Evolutionary conservation across 306 rosid species (phyloP).

Genomic region (Prunus mira): DNA sequence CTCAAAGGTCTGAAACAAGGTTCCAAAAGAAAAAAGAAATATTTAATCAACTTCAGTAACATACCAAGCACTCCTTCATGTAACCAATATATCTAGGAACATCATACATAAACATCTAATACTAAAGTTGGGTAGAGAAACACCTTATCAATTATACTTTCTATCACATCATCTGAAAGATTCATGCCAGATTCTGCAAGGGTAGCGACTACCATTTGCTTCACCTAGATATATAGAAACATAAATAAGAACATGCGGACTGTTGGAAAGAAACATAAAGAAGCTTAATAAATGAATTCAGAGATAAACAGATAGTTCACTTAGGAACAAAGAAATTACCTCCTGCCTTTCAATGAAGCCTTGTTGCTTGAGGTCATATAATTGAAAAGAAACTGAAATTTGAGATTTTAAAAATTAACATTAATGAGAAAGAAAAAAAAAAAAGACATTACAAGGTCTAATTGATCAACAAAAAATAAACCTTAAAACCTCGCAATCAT

Average conservation of each 20-base stretch:
- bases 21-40: neutral
- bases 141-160: slow-evolving; percentile 98
- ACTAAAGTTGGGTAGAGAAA: slow-evolving; percentile 6
- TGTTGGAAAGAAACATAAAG: slow-evolving; percentile 4
- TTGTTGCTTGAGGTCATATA: slow-evolving; percentile 98
- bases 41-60: neutral
- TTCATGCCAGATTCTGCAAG: slow-evolving; percentile 99
- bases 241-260: slow-evolving; percentile 7
- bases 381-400: slow-evolving; percentile 90
- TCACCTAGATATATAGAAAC: slow-evolving; percentile 53
- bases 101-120: neutral
- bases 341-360: slow-evolving; percentile 97
- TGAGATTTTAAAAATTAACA: slow-evolving; percentile 9
- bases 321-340: slow-evolving; percentile 42
- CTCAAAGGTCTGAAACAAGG: slow-evolving; percentile 73
- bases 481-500: neutral
- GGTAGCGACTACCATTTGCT: slow-evolving; percentile 99
- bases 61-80: neutral
- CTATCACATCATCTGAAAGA: slow-evolving; percentile 92
- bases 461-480: neutral
- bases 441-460: neutral
- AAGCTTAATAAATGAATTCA: neutral
- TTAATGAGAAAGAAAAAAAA: neutral
- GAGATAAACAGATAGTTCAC: neutral
- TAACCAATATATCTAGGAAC: neutral